These are phyloP conservation scores for Suillus sp. DNA, from an alignment of 768 basidiomycete species.

Conservation along the genomic window DNA sequence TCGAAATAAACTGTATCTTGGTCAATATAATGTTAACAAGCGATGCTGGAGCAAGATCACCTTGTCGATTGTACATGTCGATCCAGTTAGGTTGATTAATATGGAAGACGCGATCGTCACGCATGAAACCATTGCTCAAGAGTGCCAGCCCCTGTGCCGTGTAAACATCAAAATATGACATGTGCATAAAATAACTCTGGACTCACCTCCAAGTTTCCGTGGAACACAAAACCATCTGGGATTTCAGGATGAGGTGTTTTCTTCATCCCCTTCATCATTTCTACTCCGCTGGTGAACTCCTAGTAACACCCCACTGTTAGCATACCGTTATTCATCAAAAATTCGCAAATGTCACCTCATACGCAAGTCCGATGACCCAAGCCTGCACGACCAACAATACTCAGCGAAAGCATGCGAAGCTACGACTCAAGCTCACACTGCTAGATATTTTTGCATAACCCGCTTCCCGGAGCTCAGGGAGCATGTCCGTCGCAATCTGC, in stretches of 20 bases:
- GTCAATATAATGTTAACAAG: not conserved
- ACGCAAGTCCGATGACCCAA: conserved; percentile 21
- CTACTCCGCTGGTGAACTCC: conserved; percentile 16
- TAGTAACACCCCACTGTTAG: not conserved
- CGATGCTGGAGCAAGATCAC: conserved; percentile 12
- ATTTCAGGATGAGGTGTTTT: not conserved
- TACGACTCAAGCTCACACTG: conserved; percentile 9
- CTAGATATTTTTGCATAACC: not conserved
- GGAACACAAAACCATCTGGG: not conserved
- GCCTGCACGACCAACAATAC: conserved; percentile 16
- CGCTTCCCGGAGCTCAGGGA: conserved; percentile 11
- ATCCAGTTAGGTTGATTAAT: conserved; percentile 23
- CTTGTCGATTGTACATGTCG: conserved; percentile 24
- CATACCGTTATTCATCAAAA: not conserved
- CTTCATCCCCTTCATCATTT: conserved; percentile 12
- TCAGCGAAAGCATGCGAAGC: not conserved
- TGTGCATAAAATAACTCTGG: not conserved
- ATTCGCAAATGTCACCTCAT: conserved; percentile 12
- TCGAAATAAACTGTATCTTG: conserved; percentile 24
- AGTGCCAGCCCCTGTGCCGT: conserved; percentile 19
- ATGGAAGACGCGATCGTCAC: conserved; percentile 29
- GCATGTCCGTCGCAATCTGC: conserved; percentile 14
- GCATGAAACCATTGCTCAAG: conserved; percentile 30
- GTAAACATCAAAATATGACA: not conserved
- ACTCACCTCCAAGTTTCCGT: conserved; percentile 1